A percentile compares a stretch with the other conserved stretches of the same genome.
These are phyloP conservation scores for Rhodosporidiobolus sp. DNA, from an alignment of 768 basidiomycete species.

Conservation along the genomic window DNA sequence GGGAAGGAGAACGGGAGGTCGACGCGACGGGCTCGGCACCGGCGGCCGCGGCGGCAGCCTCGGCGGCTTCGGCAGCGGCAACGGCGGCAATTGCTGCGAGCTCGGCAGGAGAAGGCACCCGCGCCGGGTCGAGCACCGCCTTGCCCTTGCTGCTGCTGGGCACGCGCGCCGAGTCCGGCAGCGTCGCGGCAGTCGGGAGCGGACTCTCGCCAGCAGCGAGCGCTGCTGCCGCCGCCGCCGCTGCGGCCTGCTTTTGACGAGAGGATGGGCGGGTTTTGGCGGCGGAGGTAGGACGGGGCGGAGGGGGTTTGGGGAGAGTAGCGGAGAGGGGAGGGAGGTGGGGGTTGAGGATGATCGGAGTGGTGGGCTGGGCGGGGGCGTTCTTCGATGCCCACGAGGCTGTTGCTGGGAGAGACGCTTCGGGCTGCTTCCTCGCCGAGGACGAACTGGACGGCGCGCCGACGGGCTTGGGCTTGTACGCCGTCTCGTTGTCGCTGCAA, in stretches of 20 bases:
- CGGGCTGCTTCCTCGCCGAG: conserved; percentile 63
- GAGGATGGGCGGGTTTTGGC: conserved; percentile 40
- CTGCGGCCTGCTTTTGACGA: conserved; percentile 16
- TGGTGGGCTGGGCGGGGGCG: conserved; percentile 26
- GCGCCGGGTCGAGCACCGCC: not conserved
- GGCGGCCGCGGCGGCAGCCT: too few relatives aligned
- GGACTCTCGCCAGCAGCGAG: conserved; percentile 1
- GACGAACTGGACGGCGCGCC: conserved; percentile 61
- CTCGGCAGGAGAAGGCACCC: not conserved
- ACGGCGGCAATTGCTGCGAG: not conserved
- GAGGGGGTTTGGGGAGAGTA: conserved; percentile 34
- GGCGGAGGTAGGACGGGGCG: conserved; percentile 28
- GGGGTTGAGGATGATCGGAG: conserved; percentile 34
- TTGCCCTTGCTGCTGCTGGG: not conserved
- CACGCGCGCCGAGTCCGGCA: not conserved
- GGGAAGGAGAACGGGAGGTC: conserved; percentile 13
- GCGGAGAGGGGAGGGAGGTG: conserved; percentile 34
- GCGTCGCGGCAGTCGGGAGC: conserved; percentile 1
- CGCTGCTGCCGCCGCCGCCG: conserved; percentile 53
- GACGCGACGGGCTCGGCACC: not conserved
- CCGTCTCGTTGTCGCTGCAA: conserved; percentile 26
- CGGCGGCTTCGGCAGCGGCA: too few relatives aligned
- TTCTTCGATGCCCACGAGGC: conserved; percentile 41
- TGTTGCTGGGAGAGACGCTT: conserved; percentile 38
- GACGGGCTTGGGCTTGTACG: conserved; percentile 53